These are phyloP conservation scores for Pycnococcus provasolii DNA, from an alignment of 139 green algal species.

Conservation along the genomic window DNA sequence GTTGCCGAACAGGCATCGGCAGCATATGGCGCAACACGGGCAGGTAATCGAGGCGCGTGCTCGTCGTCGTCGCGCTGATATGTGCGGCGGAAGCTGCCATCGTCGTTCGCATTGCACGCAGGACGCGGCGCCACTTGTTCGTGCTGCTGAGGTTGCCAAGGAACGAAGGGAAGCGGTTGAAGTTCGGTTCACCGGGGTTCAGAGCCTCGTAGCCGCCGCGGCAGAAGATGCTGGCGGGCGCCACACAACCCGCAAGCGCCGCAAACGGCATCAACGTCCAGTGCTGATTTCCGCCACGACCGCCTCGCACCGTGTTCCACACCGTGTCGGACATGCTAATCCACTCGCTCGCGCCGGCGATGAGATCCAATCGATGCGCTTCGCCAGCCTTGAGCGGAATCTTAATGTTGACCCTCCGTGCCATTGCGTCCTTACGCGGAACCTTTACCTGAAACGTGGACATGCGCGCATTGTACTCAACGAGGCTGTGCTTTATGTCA, in stretches of 20 bases:
- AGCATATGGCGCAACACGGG: constrained; percentile 51
- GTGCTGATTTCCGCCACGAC: no score
- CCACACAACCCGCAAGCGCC: neutral
- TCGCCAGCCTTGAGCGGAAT: no score
- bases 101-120: constrained; percentile 61
- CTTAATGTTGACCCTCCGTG: no score
- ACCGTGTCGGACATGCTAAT: no score
- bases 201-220: constrained; percentile 51
- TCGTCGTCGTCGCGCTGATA: constrained; percentile 11
- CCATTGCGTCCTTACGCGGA: no score
- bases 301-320: no score
- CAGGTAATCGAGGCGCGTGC: constrained; percentile 58
- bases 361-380: no score
- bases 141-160: constrained; percentile 72
- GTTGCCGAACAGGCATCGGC: constrained; percentile 34
- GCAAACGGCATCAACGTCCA: neutral
- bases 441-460: no score
- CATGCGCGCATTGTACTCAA: no score
- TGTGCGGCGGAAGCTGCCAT: neutral
- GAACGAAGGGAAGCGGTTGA: constrained; percentile 79
- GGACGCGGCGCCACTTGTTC: constrained; percentile 77
- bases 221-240: constrained; percentile 47
- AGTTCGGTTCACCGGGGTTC: constrained; percentile 34
- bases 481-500: no score
- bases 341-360: no score